A percentile compares a stretch with the other conserved stretches of the same genome.
phyloP scores from a whole-genome alignment of 768 basidiomycete genomes.

The Coprinopsis strossmayeri region DNA sequence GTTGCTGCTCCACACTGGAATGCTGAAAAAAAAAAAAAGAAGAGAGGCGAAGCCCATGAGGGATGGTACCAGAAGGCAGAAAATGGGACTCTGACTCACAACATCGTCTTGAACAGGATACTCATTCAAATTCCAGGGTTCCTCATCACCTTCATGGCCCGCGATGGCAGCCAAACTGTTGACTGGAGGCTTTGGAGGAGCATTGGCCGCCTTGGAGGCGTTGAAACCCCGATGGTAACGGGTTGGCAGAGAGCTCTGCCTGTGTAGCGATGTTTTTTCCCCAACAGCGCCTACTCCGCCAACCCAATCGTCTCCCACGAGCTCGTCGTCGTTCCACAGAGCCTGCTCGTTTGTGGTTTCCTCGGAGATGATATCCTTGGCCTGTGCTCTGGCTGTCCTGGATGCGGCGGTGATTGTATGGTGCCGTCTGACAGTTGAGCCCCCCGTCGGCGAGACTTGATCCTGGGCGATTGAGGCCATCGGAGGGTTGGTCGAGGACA shows the following conservation, averaged over 20 bases:
- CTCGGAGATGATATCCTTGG: conserved; percentile 63
- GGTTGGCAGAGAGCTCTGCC: conserved; percentile 77
- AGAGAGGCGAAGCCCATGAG: too few species aligned
- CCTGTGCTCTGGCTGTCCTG: conserved; percentile 50
- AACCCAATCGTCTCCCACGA: conserved; percentile 76
- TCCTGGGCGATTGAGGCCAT: conserved; percentile 35
- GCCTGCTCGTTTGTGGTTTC: conserved; percentile 51
- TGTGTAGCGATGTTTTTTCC: conserved; percentile 72
- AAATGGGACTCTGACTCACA: conserved; percentile 31
- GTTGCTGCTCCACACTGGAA: conserved; percentile 33
- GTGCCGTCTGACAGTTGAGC: conserved; percentile 55
- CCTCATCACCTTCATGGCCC: conserved; percentile 83
- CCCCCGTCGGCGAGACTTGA: conserved; percentile 32
- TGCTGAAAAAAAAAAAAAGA: conserved; percentile 29
- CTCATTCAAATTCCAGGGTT: conserved; percentile 73
- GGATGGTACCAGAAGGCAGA: conserved; percentile 9
- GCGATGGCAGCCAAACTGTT: conserved; percentile 83
- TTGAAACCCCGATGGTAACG: conserved; percentile 68
- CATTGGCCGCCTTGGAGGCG: conserved; percentile 46
- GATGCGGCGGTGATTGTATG: conserved; percentile 79
- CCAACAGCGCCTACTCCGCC: conserved; percentile 79
- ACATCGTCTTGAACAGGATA: conserved; percentile 59
- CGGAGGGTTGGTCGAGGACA: conserved; percentile 30
- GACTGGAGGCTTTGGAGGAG: conserved; percentile 59
- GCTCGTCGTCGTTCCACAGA: conserved; percentile 68